These are phyloP conservation scores for Ilyonectria sp. DNA, from an alignment of 2,329 filamentous ascomycete species.

Conservation along the genomic window DNA sequence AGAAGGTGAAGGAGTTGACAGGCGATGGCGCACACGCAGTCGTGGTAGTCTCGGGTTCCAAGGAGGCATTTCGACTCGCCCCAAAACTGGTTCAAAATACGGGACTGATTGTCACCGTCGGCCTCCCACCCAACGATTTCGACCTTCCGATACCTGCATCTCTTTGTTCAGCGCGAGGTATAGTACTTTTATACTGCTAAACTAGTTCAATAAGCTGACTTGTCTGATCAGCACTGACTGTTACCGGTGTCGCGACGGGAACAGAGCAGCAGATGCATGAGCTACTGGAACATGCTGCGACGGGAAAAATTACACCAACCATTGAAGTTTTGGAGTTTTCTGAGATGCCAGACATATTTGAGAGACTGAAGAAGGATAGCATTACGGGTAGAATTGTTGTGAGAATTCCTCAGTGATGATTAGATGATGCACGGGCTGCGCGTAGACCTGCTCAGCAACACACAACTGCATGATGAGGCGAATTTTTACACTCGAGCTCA, in stretches of 20 bases:
- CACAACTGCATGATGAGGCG: no score
- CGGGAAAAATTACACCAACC: slow-evolving; percentile 20
- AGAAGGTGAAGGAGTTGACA: slow-evolving; percentile 42
- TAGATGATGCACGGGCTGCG: no score
- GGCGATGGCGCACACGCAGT: slow-evolving; percentile 48
- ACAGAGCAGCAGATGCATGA: slow-evolving; percentile 40
- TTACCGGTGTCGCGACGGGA: slow-evolving; percentile 36
- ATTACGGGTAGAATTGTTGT: slow-evolving; percentile 40
- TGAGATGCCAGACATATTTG: slow-evolving; percentile 23
- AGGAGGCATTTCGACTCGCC: slow-evolving; percentile 44
- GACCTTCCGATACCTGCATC: slow-evolving; percentile 45
- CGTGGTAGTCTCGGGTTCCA: slow-evolving; percentile 46
- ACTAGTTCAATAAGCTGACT: background rate
- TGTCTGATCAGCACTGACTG: slow-evolving; percentile 28
- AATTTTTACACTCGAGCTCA: no score
- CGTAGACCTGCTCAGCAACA: no score
- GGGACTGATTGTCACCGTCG: slow-evolving; percentile 46
- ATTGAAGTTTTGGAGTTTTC: slow-evolving; percentile 30
- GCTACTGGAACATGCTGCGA: slow-evolving; percentile 24
- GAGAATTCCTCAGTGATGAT: slow-evolving; percentile 25
- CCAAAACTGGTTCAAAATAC: slow-evolving; percentile 46
- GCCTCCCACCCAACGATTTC: slow-evolving; percentile 48
- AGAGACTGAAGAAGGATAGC: slow-evolving; percentile 18
- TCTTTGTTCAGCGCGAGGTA: slow-evolving; percentile 42
- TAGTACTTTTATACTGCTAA: rapidly evolving